phyloP scores from a whole-genome alignment of 2,329 filamentous ascomycete species.

The Periconia digitata region DNA sequence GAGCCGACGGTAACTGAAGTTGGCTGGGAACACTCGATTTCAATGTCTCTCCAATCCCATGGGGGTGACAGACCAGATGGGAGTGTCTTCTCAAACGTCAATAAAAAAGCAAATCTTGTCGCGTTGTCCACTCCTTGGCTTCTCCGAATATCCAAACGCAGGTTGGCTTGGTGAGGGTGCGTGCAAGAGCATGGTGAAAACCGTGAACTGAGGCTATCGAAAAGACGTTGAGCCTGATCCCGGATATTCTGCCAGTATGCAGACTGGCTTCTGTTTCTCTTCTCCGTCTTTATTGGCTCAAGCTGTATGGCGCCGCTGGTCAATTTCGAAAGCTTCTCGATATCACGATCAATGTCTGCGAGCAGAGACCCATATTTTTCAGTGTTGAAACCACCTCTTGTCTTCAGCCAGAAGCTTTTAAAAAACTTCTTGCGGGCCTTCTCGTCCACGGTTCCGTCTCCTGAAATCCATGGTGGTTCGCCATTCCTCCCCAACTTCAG shows the following conservation, averaged over 20 bases:
- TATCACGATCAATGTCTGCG: constrained; percentile 10
- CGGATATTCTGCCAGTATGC: constrained; percentile 11
- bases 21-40: constrained; percentile 6
- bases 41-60: constrained; percentile 11
- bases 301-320: constrained; percentile 7
- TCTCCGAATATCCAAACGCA: constrained; percentile 9
- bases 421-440: constrained; percentile 12
- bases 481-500: constrained; percentile 7
- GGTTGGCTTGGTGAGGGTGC: constrained; percentile 8
- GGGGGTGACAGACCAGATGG: not conserved
- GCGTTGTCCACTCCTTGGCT: not conserved
- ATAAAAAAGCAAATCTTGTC: constrained; percentile 3
- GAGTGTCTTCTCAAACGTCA: constrained; percentile 4
- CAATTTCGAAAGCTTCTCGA: constrained; percentile 10
- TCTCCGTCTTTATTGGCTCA: constrained; percentile 6
- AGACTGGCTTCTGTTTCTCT: constrained; percentile 3
- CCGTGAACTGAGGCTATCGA: constrained; percentile 7
- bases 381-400: constrained; percentile 9
- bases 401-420: constrained; percentile 9
- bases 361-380: constrained; percentile 1
- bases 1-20: not conserved
- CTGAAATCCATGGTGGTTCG: constrained; percentile 2
- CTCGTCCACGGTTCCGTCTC: constrained; percentile 6
- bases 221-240: constrained; percentile 9
- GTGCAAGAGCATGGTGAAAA: constrained; percentile 8